Evolutionary conservation across 2,329 filamentous ascomycete species (phyloP), one percentile per base, ranked within the genome.

Genomic region (Aspergillus piperis): DNA sequence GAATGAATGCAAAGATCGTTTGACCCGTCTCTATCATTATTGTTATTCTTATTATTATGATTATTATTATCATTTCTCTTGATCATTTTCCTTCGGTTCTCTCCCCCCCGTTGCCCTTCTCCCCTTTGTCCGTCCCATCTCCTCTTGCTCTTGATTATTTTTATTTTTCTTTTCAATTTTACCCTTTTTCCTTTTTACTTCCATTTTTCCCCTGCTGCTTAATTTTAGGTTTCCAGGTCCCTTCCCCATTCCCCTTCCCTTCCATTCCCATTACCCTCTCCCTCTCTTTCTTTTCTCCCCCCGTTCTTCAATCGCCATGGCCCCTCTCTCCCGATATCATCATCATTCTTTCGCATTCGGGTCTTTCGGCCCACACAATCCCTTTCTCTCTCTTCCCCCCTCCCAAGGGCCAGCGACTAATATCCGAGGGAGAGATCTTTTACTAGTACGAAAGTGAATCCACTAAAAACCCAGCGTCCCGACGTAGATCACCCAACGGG

Each of bases 231-330:
- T 50, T 50, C 47, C 47, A 50, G 47, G 39, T 55, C 39, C 25
- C 64, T 63, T 39, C 56, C 32, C 60, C 39, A 44, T 39, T 42
- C 52, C 38, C 54, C 54, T 54, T 59, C 19, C 38, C 54, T 63
- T 39, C 21, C 21, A 39, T 55, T 54, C 42, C 41, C 47, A 50
- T 17, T 17, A 17, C 32, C 13, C 11, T 13, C 32, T 36, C 11
- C 32, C 32, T 36, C 32, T 36, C 32, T 32, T 32, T 36, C 32
- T 36, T 11, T 36, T 36, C 32, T 5, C 32, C 8, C 25, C 25
- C 47, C 47, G 47, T 27, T 50, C 47, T 17, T 47, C 38, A 36
- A 36, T 47, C 53, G 53, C 52, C 39, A 55, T 44, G 25, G 53
- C 53, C 51, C 53, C 53, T 47, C 53, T 47, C n/a, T 27, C 53